Base-by-base conservation (phyloP, 768 basidiomycete genomes). In the Pseudohyphozyma bogoriensis region DNA sequence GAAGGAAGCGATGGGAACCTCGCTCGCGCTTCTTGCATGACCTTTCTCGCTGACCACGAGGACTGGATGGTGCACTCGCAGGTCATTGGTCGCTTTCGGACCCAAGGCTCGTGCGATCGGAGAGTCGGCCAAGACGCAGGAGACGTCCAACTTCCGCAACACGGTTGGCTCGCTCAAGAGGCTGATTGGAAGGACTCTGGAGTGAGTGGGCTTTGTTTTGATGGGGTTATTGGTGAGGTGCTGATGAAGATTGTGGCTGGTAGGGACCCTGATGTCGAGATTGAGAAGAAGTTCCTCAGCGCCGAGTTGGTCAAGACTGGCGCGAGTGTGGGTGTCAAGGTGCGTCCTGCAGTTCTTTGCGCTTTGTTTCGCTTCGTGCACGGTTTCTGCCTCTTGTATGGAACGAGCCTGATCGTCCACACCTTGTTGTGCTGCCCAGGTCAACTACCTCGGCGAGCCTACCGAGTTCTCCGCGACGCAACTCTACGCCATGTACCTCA, bases 111-210 rank as follows among this genome's bases (percentile, higher is more conserved):
- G 93, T 47, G 75, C 85, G 51, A 86, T 97, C 73, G 93, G 95
- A 65, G 93, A 99, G 76, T 65, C 90, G 24, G 93, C 92, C 68
- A 99, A 97, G 79, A 96, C 88, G 0, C 89, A 92, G 68, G 93
- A 97, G 76, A 95, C 86, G 20, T 92, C 90, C 68, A 97, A 97
- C 77, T 96, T 91, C 81, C 87, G 83, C 76, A 99, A 97, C 78
- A 97, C 95, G 29, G 80, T 95, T 72, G 95, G 95, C 44, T 85
- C 83, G 0, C 78, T 97, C 70, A 96, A 96, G 75, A 82, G 92
- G 26, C 80, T 97, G 42, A 78, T 95, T 67, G 93, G 92, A 12
- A 82, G 92, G 53, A 82, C 85, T 32, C 68, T 86, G 65, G 73
- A 68, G 66, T 63, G 51, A 26, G 64, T 54, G 1, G 0, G 2